phyloP scores from a whole-genome alignment of 176 grass and related monocot species.

The Chrysopogon serrulatus region DNA sequence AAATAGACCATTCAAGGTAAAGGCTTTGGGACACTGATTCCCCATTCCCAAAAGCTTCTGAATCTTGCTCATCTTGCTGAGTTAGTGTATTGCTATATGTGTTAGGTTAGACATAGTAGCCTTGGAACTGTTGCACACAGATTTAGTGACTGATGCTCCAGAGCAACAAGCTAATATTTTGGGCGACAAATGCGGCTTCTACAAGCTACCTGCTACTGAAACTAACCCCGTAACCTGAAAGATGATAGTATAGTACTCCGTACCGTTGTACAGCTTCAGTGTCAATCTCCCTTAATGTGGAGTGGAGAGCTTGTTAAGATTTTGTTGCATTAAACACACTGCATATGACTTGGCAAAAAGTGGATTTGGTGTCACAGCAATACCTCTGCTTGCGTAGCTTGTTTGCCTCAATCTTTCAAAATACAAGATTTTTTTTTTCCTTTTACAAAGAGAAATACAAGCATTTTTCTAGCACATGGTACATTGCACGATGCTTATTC shows the following conservation, averaged over 20 bases:
- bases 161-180: slow-evolving; percentile 11
- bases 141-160: background rate
- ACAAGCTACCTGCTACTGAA: background rate
- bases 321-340: background rate
- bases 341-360: slow-evolving; percentile 3
- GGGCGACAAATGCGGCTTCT: background rate
- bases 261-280: background rate
- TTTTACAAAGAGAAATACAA: background rate
- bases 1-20: background rate
- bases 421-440: background rate
- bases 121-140: slow-evolving; percentile 16
- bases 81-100: background rate
- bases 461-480: background rate
- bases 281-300: background rate
- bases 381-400: background rate
- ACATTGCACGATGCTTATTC: background rate
- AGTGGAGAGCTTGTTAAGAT: background rate
- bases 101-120: background rate
- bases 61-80: background rate
- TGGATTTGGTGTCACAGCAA: slow-evolving; percentile 25
- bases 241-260: background rate
- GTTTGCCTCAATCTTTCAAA: background rate
- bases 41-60: background rate
- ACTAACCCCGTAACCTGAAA: background rate
- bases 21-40: background rate